Evolutionary conservation across 2,329 filamentous ascomycete genomes (phyloP).

Genomic region (Aspergillus nomiae): DNA sequence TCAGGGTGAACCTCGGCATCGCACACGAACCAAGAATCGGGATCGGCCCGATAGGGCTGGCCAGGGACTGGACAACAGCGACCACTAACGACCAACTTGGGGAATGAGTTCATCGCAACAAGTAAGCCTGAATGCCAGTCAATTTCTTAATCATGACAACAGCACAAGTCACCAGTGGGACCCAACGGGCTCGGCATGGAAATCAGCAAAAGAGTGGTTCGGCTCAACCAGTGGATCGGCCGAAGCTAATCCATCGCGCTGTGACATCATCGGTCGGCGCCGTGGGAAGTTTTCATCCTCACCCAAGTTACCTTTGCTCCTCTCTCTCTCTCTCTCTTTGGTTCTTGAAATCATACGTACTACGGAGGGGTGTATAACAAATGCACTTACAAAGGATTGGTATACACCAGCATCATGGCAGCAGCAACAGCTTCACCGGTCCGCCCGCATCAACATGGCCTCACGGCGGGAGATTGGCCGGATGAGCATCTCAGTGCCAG

Average conservation of each 20-base stretch:
- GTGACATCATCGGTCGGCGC: slow-evolving; percentile 1
- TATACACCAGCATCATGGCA: not conserved
- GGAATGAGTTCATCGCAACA: no score
- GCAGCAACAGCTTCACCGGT: not conserved
- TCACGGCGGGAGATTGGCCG: slow-evolving; percentile 15
- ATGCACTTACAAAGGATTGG: not conserved
- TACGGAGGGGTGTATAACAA: not conserved
- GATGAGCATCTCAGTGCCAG: slow-evolving; percentile 1
- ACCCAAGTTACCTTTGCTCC: no score
- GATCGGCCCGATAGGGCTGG: not conserved
- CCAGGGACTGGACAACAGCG: not conserved
- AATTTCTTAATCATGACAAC: not conserved
- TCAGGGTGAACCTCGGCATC: not conserved
- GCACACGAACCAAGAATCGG: not conserved
- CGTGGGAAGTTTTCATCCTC: not conserved
- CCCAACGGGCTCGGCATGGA: not conserved
- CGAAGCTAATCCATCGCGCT: not conserved
- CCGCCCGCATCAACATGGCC: not conserved
- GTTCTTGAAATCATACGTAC: not conserved
- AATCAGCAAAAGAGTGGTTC: not conserved
- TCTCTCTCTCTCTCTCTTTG: no score
- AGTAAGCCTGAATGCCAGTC: not conserved
- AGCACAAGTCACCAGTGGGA: not conserved
- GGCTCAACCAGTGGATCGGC: not conserved
- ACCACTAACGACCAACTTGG: not conserved